Evolutionary conservation across 176 grass and related monocot genomes (phyloP), one percentile per base, ranked within the genome.

Genomic region (Carex kokanica): DNA sequence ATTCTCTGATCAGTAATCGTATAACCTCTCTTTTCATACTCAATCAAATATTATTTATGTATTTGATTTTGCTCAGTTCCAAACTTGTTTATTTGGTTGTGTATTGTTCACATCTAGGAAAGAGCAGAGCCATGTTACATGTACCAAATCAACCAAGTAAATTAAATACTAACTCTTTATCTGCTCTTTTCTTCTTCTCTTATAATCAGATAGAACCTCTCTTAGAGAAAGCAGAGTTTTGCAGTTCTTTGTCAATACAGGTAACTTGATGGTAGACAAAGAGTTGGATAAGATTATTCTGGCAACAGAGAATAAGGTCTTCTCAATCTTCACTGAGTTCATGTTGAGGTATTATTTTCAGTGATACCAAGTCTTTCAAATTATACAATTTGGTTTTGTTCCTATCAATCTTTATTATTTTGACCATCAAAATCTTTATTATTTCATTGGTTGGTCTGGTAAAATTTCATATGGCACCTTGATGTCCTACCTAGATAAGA

Each of bases 261-360:
- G 0, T 29, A 36, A 38, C 24, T 23, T 60, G 17, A 82, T 82
- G 79, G 59, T 18, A 51, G 45, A 82, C 24, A 82, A 53, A 64
- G 79, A 66, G 20, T 16, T 64, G 6, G 61, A 66, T 63, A 59
- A 73, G 53, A 47, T 84, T 40, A 0, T 36, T 55, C 67, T 21
- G 18, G 21, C 23, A 27, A 74, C 21, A 24, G 74, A 62, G 55
- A 83, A 69, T 40, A 78, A 40, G 20, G 18, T 58, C 66, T 32
- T 32, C 78, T 16, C 60, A 3, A 59, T 79, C 61, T 93, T 93
- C 86, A 2, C 27, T 4, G 65, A 88, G 57, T 90, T 90, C 58
- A 90, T 90, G 91, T 40, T 78, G 32, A 88, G 71, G 91, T 88
- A 84, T 4, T 18, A 31, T 18, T 71, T 74, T 53, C 67, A 12